These are phyloP conservation scores for Groenewaldozyma salmanticensis DNA, from an alignment of 805 yeast genomes.

Conservation along the genomic window DNA sequence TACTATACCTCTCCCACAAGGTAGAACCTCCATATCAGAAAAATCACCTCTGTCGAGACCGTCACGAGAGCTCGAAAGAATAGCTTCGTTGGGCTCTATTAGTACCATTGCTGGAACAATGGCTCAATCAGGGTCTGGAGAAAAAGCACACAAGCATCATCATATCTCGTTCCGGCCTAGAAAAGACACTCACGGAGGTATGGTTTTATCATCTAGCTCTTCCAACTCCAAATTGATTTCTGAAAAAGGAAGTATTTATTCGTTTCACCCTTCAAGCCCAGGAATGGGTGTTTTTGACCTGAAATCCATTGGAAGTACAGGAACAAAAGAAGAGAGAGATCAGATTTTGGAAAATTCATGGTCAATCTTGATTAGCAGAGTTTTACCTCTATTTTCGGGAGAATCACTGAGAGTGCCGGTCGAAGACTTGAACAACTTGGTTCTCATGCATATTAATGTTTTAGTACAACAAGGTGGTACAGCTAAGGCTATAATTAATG, in stretches of 20 bases:
- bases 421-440: slow-evolving; percentile 46
- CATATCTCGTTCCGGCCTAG: slow-evolving; percentile 30
- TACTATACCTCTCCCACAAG: slow-evolving; percentile 16
- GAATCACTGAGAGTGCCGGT: slow-evolving; percentile 41
- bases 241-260: slow-evolving; percentile 33
- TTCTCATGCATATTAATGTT: slow-evolving; percentile 32
- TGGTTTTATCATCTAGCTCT: slow-evolving; percentile 32
- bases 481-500: slow-evolving; percentile 32
- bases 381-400: slow-evolving; percentile 40
- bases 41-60: slow-evolving; percentile 26
- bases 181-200: slow-evolving; percentile 30
- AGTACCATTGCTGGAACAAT: slow-evolving; percentile 5
- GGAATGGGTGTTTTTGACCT: slow-evolving; percentile 25
- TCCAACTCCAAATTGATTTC: slow-evolving; percentile 34
- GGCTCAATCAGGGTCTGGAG: slow-evolving; percentile 6
- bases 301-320: slow-evolving; percentile 14
- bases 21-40: slow-evolving; percentile 20
- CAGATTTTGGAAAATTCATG: slow-evolving; percentile 40
- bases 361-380: slow-evolving; percentile 34
- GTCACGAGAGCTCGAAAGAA: slow-evolving; percentile 28
- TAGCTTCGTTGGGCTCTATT: slow-evolving; percentile 26
- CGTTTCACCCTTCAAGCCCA: slow-evolving; percentile 31
- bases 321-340: slow-evolving; percentile 26
- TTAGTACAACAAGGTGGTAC: slow-evolving; percentile 31
- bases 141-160: slow-evolving; percentile 19